phyloP scores from a whole-genome alignment of 2,329 filamentous ascomycete species.

The Fusarium praegraminearum region DNA sequence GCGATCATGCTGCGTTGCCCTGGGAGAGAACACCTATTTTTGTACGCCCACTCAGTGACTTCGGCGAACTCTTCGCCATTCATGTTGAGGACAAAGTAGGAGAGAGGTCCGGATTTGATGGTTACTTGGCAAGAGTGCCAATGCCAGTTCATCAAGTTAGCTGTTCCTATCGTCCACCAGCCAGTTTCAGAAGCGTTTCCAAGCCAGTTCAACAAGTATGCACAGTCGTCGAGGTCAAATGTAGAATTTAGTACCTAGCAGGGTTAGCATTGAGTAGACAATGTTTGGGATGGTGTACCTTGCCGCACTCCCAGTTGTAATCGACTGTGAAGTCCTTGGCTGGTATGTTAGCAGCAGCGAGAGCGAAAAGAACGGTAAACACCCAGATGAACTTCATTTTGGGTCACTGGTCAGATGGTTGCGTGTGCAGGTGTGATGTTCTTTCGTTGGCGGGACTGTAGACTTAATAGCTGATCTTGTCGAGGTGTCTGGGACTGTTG shows the following conservation, averaged over 20 bases:
- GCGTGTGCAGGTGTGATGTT: neutral
- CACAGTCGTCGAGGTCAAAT: neutral
- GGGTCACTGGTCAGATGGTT: neutral
- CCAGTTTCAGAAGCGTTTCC: neutral
- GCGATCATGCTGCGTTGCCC: neutral
- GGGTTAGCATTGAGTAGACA: neutral
- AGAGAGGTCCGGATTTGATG: neutral
- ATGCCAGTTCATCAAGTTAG: neutral
- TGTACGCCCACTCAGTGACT: neutral
- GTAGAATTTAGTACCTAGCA: neutral
- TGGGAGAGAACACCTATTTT: neutral
- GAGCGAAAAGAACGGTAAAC: neutral
- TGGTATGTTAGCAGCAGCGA: neutral
- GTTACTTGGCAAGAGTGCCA: neutral
- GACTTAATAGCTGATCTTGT: neutral
- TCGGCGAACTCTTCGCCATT: neutral
- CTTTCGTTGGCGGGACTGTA: neutral
- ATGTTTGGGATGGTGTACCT: neutral
- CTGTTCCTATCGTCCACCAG: neutral
- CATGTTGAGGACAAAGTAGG: conserved; percentile 1
- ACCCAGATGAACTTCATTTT: neutral
- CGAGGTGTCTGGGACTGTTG: accelerated
- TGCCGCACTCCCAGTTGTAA: conserved; percentile 20
- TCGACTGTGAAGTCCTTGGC: neutral
- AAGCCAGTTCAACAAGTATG: neutral